Percentiles rank a stretch among this genome's conserved stretches.
These are phyloP conservation scores for Platanthera zijinensis DNA, from an alignment of 106 monocot genomes.

Conservation along the genomic window DNA sequence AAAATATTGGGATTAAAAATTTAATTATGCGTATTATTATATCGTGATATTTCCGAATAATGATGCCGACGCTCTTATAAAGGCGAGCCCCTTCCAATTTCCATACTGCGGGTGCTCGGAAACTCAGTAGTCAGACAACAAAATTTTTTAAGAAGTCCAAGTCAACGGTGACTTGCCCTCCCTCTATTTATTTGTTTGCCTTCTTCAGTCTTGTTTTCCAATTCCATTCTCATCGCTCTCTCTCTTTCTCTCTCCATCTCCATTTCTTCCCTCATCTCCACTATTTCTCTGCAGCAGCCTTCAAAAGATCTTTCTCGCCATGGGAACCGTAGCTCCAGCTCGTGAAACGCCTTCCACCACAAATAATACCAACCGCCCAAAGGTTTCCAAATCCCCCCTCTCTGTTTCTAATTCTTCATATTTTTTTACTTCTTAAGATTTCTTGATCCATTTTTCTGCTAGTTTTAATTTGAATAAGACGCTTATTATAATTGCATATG, in stretches of 20 bases:
- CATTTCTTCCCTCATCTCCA: too few species aligned
- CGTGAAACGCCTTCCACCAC: background rate
- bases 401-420: background rate
- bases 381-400: background rate
- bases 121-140: too few species aligned
- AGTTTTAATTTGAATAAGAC: background rate
- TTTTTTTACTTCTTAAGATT: background rate
- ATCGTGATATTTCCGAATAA: too few species aligned
- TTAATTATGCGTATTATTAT: too few species aligned
- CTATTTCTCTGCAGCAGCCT: background rate
- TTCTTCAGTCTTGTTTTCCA: background rate
- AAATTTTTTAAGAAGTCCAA: too few species aligned
- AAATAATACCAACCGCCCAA: background rate
- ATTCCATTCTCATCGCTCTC: background rate
- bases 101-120: too few species aligned
- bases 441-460: background rate
- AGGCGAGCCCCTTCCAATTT: too few species aligned
- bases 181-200: too few species aligned
- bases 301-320: background rate
- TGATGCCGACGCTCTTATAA: too few species aligned
- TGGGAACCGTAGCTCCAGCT: background rate
- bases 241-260: background rate
- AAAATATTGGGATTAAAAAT: too few species aligned
- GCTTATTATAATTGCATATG: background rate
- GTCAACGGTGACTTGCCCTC: too few species aligned